Conservation (phyloP, 768 basidiomycete species). For the Podaxis mareebaensis region DNA sequence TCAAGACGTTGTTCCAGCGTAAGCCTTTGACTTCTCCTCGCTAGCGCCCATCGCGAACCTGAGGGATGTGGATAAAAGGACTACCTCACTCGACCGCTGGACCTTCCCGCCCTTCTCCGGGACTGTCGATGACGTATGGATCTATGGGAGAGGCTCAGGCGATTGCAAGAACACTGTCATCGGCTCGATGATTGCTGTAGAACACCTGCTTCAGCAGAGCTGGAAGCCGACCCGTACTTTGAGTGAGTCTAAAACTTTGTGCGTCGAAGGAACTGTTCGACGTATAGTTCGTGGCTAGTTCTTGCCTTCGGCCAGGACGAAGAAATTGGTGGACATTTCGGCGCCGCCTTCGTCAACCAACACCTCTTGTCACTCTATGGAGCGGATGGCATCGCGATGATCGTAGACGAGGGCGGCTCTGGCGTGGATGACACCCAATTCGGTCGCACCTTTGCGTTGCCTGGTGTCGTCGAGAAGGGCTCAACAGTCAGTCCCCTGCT, state of each 20-base stretch:
- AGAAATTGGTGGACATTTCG: conserved; percentile 31
- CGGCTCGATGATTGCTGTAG: conserved; percentile 28
- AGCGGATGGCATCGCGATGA: conserved; percentile 30
- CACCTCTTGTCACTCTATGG: conserved; percentile 25
- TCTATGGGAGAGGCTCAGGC: conserved; percentile 30
- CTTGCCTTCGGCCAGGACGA: conserved; percentile 34
- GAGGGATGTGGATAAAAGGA: conserved; percentile 1
- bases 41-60: background rate
- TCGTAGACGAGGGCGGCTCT: conserved; percentile 33
- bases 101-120: conserved; percentile 30
- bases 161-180: conserved; percentile 33
- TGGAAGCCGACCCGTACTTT: conserved; percentile 29
- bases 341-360: conserved; percentile 26
- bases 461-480: conserved; percentile 33
- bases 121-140: conserved; percentile 26
- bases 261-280: background rate
- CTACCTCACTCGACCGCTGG: conserved; percentile 30
- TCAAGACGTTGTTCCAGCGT: conserved; percentile 29
- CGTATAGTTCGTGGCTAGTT: conserved; percentile 17
- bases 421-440: conserved; percentile 23
- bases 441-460: conserved; percentile 27
- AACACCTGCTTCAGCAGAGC: conserved; percentile 23
- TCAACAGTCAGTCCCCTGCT: conserved; percentile 21
- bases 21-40: background rate
- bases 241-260: conserved; percentile 17